A percentile compares a stretch with the other conserved stretches of the same genome.
Evolutionary conservation across 345 rosid genomes (phyloP).

Genomic region (Pseudoturritis turrita): DNA sequence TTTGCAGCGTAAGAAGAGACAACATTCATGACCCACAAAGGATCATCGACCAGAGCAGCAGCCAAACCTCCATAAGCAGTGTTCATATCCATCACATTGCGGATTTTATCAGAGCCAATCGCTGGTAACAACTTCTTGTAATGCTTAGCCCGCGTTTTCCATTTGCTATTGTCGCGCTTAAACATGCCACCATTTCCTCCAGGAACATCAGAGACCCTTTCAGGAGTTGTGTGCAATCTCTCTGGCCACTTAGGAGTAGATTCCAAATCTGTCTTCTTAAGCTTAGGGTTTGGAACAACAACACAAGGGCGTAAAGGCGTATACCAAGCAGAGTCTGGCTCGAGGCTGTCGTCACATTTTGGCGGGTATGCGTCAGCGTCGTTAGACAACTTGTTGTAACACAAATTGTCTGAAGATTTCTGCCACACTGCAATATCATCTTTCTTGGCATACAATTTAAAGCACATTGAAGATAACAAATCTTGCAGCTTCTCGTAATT

Average conservation of each 20-base stretch:
- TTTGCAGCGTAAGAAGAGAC: constrained; percentile 80
- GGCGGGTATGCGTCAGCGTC: constrained; percentile 76
- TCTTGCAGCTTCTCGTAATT: constrained; percentile 81
- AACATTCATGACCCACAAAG: constrained; percentile 94
- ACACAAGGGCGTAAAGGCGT: constrained; percentile 90
- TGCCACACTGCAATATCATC: constrained; percentile 97
- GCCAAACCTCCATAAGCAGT: constrained; percentile 95
- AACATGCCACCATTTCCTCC: constrained; percentile 66
- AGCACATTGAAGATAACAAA: constrained; percentile 85
- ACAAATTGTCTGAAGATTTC: constrained; percentile 60
- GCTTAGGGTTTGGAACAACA: constrained; percentile 68
- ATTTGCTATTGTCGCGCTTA: constrained; percentile 75
- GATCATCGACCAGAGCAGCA: constrained; percentile 66
- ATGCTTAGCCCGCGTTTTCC: constrained; percentile 79
- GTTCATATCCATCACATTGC: constrained; percentile 99
- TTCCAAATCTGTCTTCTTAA: constrained; percentile 53
- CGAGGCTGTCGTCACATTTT: constrained; percentile 93
- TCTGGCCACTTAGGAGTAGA: constrained; percentile 85
- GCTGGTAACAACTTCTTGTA: constrained; percentile 85
- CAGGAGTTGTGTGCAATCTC: constrained; percentile 66
- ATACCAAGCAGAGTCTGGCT: constrained; percentile 98
- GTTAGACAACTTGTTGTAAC: constrained; percentile 61
- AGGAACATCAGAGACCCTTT: constrained; percentile 60
- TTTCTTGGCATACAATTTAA: constrained; percentile 77
- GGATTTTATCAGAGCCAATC: constrained; percentile 70